Percentiles rank a stretch among this genome's conserved stretches.
Conservation (phyloP, 768 basidiomycete species). For the Mycena haematopus region DNA sequence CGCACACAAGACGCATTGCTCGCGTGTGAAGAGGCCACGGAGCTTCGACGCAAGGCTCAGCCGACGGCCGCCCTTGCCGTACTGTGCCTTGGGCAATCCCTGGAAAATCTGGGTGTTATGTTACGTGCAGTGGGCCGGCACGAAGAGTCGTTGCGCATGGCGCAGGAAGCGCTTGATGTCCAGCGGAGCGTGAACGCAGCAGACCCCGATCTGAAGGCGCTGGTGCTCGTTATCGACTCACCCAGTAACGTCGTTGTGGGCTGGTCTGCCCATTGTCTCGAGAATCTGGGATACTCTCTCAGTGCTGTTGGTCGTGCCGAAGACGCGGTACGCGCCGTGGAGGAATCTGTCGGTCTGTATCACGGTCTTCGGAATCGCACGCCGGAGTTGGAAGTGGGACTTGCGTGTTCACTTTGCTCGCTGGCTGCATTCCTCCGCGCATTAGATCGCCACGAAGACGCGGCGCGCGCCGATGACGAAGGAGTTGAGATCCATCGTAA, state of each 20-base stretch:
- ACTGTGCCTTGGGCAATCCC: not conserved
- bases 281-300: too few species aligned
- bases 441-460: not conserved
- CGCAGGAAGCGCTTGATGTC: conserved; percentile 9
- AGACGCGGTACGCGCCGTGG: too few species aligned
- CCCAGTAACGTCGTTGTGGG: not conserved
- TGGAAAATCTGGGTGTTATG: conserved; percentile 6
- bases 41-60: conserved; percentile 4
- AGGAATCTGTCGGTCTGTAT: too few species aligned
- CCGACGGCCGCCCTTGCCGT: not conserved
- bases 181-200: not conserved
- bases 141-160: conserved; percentile 9
- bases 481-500: conserved; percentile 2
- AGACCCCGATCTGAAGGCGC: conserved; percentile 4
- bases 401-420: too few species aligned
- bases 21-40: conserved; percentile 5
- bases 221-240: not conserved
- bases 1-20: not conserved
- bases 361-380: too few species aligned
- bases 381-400: too few species aligned
- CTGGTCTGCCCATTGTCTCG: not conserved
- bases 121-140: conserved; percentile 6
- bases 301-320: too few species aligned
- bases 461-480: conserved; percentile 2
- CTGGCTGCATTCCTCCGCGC: conserved; percentile 3